These are phyloP conservation scores for Neurospora terricola DNA, from an alignment of 495 filamentous ascomycete genomes.

Conservation along the genomic window DNA sequence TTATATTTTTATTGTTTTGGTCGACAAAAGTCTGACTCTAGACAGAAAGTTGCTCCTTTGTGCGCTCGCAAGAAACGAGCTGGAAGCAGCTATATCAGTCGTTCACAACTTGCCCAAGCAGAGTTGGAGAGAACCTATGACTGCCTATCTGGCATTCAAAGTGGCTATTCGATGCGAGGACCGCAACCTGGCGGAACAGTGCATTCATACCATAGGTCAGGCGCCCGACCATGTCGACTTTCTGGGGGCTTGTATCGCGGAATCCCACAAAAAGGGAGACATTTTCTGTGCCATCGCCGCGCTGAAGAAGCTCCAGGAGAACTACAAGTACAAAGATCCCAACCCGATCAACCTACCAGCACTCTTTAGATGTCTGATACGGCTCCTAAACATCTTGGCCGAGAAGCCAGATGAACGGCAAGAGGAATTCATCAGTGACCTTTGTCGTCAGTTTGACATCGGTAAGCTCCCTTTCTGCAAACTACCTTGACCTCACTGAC, in stretches of 20 bases:
- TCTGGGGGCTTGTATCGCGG: constrained; percentile 66
- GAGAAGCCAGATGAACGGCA: constrained; percentile 23
- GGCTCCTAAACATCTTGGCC: constrained; percentile 47
- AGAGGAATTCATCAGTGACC: not conserved
- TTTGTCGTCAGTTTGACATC: constrained; percentile 1
- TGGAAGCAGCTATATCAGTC: constrained; percentile 40
- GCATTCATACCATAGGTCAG: constrained; percentile 42
- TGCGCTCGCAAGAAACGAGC: constrained; percentile 45
- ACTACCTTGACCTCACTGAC: constrained; percentile 8
- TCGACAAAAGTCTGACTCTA: constrained; percentile 1
- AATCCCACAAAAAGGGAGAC: constrained; percentile 59
- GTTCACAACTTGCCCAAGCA: constrained; percentile 52
- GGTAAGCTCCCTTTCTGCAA: not conserved
- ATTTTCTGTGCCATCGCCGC: constrained; percentile 45
- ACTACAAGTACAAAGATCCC: constrained; percentile 39
- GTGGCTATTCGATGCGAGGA: constrained; percentile 53
- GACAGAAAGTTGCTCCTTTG: constrained; percentile 62
- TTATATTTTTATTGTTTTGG: not conserved
- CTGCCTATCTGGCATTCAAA: constrained; percentile 66
- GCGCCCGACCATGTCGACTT: constrained; percentile 43
- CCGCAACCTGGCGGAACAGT: constrained; percentile 44
- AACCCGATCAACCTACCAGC: constrained; percentile 55
- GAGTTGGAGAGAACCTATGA: constrained; percentile 48
- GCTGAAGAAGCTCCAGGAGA: constrained; percentile 49
- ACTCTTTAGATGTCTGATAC: constrained; percentile 53